Conservation (phyloP, 2,329 filamentous ascomycete species). For the Penicillium sp. region DNA sequence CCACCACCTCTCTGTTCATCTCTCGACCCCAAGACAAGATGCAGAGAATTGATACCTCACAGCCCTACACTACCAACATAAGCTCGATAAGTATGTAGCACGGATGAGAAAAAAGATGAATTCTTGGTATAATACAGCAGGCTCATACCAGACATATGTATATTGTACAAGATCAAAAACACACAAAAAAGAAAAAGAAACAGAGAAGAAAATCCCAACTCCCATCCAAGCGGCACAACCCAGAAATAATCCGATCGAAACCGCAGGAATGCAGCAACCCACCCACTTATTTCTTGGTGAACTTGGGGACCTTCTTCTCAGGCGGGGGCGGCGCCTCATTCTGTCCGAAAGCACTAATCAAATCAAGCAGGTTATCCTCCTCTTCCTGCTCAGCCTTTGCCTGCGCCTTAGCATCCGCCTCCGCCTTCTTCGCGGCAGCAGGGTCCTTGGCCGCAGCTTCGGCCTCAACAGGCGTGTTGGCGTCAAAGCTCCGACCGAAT, state of each 20-base stretch:
- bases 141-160: conserved; percentile 18
- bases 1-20: no score
- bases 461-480: conserved; percentile 36
- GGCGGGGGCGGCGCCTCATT: conserved; percentile 31
- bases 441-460: conserved; percentile 16
- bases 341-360: conserved; percentile 54
- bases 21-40: no score
- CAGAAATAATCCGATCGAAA: not conserved
- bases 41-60: no score
- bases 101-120: conserved; percentile 5
- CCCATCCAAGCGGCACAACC: conserved; percentile 11
- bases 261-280: not conserved
- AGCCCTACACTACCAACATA: no score
- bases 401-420: conserved; percentile 48
- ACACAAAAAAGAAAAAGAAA: conserved; percentile 3
- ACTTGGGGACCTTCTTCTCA: conserved; percentile 16
- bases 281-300: conserved; percentile 38
- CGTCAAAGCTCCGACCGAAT: conserved; percentile 83
- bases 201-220: conserved; percentile 16
- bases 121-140: conserved; percentile 15
- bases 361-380: conserved; percentile 57
- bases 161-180: conserved; percentile 25
- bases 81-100: no score
- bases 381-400: conserved; percentile 48
- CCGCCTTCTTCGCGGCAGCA: conserved; percentile 27